Evolutionary conservation across 2,329 filamentous ascomycete genomes (phyloP).

Genomic region (Aspergillus ustus): DNA sequence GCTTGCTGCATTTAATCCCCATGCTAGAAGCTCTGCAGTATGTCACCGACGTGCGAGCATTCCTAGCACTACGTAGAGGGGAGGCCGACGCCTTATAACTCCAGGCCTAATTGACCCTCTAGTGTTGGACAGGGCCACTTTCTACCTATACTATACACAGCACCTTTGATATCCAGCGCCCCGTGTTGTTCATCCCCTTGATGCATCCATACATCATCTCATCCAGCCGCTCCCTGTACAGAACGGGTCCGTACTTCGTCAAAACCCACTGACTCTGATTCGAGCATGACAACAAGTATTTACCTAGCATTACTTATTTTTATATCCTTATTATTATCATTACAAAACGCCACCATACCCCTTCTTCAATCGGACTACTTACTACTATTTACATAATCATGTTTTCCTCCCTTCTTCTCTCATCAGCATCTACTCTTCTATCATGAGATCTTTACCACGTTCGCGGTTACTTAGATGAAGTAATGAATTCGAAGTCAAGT

Average conservation of each 20-base stretch:
- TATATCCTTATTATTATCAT: conserved; percentile 2
- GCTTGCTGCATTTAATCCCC: conserved; percentile 89
- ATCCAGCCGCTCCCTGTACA: conserved; percentile 18
- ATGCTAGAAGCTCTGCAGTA: conserved; percentile 94
- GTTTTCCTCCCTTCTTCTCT: not conserved
- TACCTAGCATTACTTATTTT: conserved; percentile 1
- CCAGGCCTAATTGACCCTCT: not conserved
- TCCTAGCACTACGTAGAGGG: conserved; percentile 85
- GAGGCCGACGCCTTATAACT: conserved; percentile 56
- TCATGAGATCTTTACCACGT: not conserved
- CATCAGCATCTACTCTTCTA: not conserved
- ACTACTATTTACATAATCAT: conserved; percentile 11
- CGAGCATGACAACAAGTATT: conserved; percentile 19
- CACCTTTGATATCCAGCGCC: conserved; percentile 14
- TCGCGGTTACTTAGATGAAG: conserved; percentile 8
- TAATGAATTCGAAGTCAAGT: conserved; percentile 9
- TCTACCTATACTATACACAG: not conserved
- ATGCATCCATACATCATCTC: conserved; percentile 9
- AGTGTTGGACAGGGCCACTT: not conserved
- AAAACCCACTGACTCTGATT: not conserved
- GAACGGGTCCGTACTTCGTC: conserved; percentile 4
- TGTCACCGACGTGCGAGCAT: conserved; percentile 89
- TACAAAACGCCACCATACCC: conserved; percentile 20
- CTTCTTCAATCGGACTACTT: not conserved
- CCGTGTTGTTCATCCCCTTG: conserved; percentile 21